Evolutionary conservation across 257 asterid genomes (phyloP), one percentile per base, ranked within the genome.

Genomic region (Capsicum chinense): DNA sequence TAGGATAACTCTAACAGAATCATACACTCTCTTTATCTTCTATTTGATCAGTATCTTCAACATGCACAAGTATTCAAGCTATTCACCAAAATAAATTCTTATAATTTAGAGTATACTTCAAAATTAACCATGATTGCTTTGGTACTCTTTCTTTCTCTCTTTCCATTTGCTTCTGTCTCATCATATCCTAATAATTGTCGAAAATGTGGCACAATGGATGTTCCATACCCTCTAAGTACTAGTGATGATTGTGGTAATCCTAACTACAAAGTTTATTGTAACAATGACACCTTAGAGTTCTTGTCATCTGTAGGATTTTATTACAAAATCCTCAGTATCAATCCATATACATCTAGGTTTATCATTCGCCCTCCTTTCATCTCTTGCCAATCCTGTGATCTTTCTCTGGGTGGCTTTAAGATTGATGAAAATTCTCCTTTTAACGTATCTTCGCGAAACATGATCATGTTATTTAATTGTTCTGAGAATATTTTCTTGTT

Each of bases 201-300:
- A 9, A 89, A 87, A 81, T 89, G 88, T 82, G 88, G 91, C 56
- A 62, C 17, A 0, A 48, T 83, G 63, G 82, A 79, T 7, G 89
- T 88, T 8, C 91, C 90, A 21, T 87, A 85, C 73, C 90, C 91
- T 37, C 87, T 90, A 0, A 90, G 92, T 88, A 88, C 91, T 1
- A 42, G 62, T 54, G 48, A 79, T 47, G 85, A 83, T 68, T 88
- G 91, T 60, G 91, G 89, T 6, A 83, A 87, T 69, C 84, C 90
- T 9, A 64, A 52, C 19, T 88, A 90, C 83, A 83, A 47, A 14
- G 37, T 90, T 74, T 39, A 42, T 10, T 88, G 91, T 81, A 84
- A 85, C 37, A 69, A 84, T 64, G 82, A 62, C 59, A 15, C 1
- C 50, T 83, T 90, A 58, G 70, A 86, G 17, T 90, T 90, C 83